Base-by-base conservation (phyloP, 345 rosid species). In the Murraya koenigii region DNA sequence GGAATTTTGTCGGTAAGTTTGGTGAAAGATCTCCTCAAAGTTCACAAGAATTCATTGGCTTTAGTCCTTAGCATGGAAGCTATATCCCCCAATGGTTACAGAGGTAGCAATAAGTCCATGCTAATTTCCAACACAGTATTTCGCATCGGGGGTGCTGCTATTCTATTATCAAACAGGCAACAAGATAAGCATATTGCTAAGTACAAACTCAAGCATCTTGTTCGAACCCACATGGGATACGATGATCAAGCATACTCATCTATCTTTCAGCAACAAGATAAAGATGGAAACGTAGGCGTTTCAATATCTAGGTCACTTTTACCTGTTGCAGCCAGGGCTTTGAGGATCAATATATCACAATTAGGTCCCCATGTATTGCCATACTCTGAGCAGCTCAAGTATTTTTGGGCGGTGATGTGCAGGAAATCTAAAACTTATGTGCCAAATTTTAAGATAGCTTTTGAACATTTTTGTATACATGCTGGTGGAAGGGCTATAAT, bases 91-190 rank as follows among this genome's bases (percentile, higher is more conserved):
- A 86, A 78, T 76, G 85, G 84, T 26, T 90, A 88, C 54, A 38
- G 0, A 35, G 92, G 94, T 17, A 78, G 76, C 41, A 79, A 58
- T 5, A 90, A 87, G 74, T 83, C 90, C 55, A 90, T 90, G 94
- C 88, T 88, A 3, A 75, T 90, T 7, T 78, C 89, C 72, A 90
- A 90, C 76, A 80, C 88, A 0, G 78, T 90, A 49, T 87, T 90
- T 66, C 84, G 93, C 22, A 87, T 90, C 90, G 93, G 91, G 20
- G 91, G 91, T 15, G 94, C 83, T 1, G 92, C 92, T 4, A 70
- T 88, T 78, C 74, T 88, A 79, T 77, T 90, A 36, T 90, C 92
- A 9, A 90, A 88, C 81, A 86, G 78, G 78, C 84, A 79, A 58
- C 80, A 88, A 60, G 85, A 90, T 79, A 70, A 72, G 78, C 10